Evolutionary conservation across 768 basidiomycete species (phyloP).

Genomic region (Termitomyces sp.): DNA sequence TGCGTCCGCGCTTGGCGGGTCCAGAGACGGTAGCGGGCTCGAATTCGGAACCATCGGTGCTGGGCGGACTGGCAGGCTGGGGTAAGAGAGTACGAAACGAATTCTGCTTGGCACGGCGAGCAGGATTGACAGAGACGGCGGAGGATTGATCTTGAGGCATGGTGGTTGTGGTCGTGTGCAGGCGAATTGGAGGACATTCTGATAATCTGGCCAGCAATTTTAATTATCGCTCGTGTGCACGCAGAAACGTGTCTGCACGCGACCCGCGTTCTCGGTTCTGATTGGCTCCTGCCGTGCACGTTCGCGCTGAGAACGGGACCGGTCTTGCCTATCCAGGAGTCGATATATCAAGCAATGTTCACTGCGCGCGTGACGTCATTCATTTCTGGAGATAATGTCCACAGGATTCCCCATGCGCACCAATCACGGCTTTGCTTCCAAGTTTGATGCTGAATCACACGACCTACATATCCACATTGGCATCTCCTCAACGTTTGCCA

Average conservation of each 20-base stretch:
- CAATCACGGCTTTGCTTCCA: not conserved
- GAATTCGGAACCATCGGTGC: not conserved
- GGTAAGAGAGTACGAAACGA: slow-evolving; percentile 7
- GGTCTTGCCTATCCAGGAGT: not conserved
- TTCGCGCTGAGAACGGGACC: slow-evolving; percentile 13
- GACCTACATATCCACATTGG: not conserved
- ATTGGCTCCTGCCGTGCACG: slow-evolving; percentile 26
- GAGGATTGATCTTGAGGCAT: slow-evolving; percentile 12
- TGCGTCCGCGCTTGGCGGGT: slow-evolving; percentile 60
- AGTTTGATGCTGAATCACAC: not conserved
- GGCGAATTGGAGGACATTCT: not conserved
- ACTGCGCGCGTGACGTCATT: not conserved
- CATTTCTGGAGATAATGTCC: not conserved
- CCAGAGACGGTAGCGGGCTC: not conserved
- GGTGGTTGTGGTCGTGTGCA: not conserved
- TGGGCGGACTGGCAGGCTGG: slow-evolving; percentile 4
- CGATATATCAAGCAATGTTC: not conserved
- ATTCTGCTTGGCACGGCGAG: slow-evolving; percentile 31
- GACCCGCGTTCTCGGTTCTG: slow-evolving; percentile 19
- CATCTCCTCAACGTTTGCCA: not conserved
- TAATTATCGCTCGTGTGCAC: slow-evolving; percentile 23
- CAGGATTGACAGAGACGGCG: slow-evolving; percentile 30
- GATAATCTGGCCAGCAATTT: not conserved
- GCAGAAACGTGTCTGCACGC: slow-evolving; percentile 29
- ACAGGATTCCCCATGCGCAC: not conserved